Evolutionary conservation across 345 rosid genomes (phyloP), one percentile per base, ranked within the genome.

Genomic region (Salix udensis): DNA sequence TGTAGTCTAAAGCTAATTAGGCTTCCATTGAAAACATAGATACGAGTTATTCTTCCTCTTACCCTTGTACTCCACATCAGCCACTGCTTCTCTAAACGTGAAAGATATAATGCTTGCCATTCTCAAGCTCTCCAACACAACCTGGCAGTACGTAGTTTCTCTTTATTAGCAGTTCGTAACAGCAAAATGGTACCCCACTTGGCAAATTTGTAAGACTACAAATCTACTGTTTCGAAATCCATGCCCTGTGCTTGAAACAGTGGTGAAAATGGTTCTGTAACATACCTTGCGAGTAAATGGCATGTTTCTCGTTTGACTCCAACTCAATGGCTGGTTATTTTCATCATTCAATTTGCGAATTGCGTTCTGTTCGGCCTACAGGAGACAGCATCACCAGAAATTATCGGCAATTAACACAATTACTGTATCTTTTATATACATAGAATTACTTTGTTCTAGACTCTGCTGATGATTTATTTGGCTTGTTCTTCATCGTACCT

Each of bases 51-150:
- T 12, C 14, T n/a, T 70, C 23, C 23, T 48, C 79, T 81, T 80
- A 91, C 96, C 96, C 21, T 90, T 84, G 85, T 91, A 91, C 72
- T 87, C 90, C 36, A 91, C 94, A 78, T 90, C 94, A 64, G 88
- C 86, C 74, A 87, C 92, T 14, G 94, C 88, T 82, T 91, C 94
- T 79, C 94, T 83, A 39, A 88, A 91, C 5, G 94, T 90, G 82
- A 91, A 91, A 58, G 97, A 88, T 79, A 91, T 90, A 70, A 91
- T 85, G 86, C 90, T 89, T 70, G 92, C 92, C 88, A 90, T 87
- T 78, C 97, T 86, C 76, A 91, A 72, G 58, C 90, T 90, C 87
- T 91, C 97, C 46, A 85, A 74, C 15, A 90, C 82, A 69, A 91
- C 89, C 96, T 91, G 88, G 30, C 53, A 31, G 14, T 26, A 15